Percentiles rank a stretch among this genome's conserved stretches.
phyloP scores from a whole-genome alignment of 169 alveolate genomes.

The Pseudocohnilembus persalinus region DNA sequence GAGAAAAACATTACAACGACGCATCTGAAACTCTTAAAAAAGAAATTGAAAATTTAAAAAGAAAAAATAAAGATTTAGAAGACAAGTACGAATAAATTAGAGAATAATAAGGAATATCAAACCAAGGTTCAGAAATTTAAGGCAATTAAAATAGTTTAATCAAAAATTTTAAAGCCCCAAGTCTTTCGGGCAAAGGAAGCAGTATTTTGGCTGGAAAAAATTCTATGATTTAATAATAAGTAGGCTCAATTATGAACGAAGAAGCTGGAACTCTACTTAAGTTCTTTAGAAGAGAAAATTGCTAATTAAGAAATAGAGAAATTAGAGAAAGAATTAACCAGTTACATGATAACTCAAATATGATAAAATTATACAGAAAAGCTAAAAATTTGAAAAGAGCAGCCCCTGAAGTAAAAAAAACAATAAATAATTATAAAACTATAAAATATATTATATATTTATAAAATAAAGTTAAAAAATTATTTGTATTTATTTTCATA shows the following conservation, averaged over 20 bases:
- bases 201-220: too few species aligned
- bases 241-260: neutral
- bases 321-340: neutral
- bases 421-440: too few species aligned
- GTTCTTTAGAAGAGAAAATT: neutral
- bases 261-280: neutral
- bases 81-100: neutral
- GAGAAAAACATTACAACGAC: neutral
- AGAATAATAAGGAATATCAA: neutral
- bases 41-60: neutral
- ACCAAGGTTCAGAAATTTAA: too few species aligned
- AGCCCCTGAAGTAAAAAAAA: neutral
- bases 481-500: too few species aligned
- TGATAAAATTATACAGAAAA: neutral
- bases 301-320: neutral
- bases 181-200: too few species aligned
- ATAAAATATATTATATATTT: too few species aligned
- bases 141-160: too few species aligned
- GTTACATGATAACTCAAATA: neutral
- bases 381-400: neutral
- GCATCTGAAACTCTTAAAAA: neutral
- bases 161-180: too few species aligned
- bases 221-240: too few species aligned
- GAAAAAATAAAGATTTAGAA: neutral
- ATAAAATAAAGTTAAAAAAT: too few species aligned